Percentiles rank a stretch among this genome's conserved stretches.
Evolutionary conservation across 2,329 filamentous ascomycete species (phyloP).

Genomic region (Ambrosiella xylebori): DNA sequence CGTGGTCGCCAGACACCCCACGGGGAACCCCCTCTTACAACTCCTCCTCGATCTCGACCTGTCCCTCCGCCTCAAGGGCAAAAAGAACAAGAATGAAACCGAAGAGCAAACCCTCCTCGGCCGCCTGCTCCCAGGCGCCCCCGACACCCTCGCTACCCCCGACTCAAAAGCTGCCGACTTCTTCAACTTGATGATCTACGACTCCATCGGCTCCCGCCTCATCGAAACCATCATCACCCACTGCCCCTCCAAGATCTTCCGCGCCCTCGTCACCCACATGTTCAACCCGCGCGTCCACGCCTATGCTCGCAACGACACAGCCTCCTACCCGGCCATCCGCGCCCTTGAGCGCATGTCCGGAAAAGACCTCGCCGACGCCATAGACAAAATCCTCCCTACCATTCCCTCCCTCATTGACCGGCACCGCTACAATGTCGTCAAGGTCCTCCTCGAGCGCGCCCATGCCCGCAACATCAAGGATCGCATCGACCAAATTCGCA

Average conservation of each 20-base stretch:
- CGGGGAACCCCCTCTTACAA: conserved; percentile 86
- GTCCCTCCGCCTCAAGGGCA: conserved; percentile 47
- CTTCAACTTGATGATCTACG: conserved; percentile 74
- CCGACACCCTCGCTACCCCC: conserved; percentile 51
- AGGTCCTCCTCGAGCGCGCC: conserved; percentile 69
- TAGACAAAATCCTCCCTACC: conserved; percentile 54
- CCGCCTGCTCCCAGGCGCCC: conserved; percentile 60
- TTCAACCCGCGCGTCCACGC: conserved; percentile 66
- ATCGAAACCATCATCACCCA: conserved; percentile 71
- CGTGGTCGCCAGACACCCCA: conserved; percentile 70
- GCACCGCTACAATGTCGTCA: conserved; percentile 61
- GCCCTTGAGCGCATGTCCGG: conserved; percentile 71
- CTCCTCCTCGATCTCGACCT: conserved; percentile 78
- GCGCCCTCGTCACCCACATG: conserved; percentile 62
- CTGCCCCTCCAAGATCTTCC: conserved; percentile 79
- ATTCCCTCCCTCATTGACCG: conserved; percentile 57
- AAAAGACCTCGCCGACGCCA: conserved; percentile 62
- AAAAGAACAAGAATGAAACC: conserved; percentile 40
- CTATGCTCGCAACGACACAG: conserved; percentile 75
- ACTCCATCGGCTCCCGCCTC: conserved; percentile 74
- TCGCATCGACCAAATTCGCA: conserved; percentile 31
- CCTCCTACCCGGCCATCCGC: conserved; percentile 70
- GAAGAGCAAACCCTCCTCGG: conserved; percentile 43
- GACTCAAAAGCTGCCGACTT: conserved; percentile 59
- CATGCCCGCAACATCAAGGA: conserved; percentile 44